Evolutionary conservation across 176 grass and related monocot species (phyloP).

Genomic region (Oryza nivara): DNA sequence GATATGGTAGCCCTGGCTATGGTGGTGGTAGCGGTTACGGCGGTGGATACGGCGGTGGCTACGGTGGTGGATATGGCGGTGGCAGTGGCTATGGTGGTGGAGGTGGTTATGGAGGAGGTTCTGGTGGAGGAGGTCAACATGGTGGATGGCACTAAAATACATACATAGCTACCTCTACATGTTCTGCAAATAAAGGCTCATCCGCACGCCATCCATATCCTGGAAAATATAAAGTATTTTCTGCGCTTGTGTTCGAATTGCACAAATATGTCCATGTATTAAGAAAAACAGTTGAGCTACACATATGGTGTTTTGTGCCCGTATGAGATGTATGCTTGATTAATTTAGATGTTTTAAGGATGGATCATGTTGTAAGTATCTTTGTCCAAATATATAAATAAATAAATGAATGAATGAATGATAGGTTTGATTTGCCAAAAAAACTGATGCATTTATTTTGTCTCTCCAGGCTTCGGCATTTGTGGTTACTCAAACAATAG

Average conservation of each 20-base stretch:
- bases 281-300: background rate
- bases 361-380: background rate
- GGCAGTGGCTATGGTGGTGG: too few species aligned
- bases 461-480: too few species aligned
- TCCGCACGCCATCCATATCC: background rate
- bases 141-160: background rate
- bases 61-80: too few species aligned
- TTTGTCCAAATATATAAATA: too few species aligned
- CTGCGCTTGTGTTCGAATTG: background rate
- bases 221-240: background rate
- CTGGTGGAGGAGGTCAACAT: background rate
- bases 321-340: background rate
- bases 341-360: background rate
- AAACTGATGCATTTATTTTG: too few species aligned
- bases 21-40: too few species aligned
- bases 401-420: too few species aligned
- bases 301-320: background rate
- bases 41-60: too few species aligned
- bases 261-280: background rate
- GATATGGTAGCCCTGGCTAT: background rate
- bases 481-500: too few species aligned
- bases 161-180: background rate
- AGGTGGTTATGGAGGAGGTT: too few species aligned
- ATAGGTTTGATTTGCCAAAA: too few species aligned
- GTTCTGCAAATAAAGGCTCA: background rate